Evolutionary conservation across 176 grass and related monocot species (phyloP).

Genomic region (Musa schizocarpa): DNA sequence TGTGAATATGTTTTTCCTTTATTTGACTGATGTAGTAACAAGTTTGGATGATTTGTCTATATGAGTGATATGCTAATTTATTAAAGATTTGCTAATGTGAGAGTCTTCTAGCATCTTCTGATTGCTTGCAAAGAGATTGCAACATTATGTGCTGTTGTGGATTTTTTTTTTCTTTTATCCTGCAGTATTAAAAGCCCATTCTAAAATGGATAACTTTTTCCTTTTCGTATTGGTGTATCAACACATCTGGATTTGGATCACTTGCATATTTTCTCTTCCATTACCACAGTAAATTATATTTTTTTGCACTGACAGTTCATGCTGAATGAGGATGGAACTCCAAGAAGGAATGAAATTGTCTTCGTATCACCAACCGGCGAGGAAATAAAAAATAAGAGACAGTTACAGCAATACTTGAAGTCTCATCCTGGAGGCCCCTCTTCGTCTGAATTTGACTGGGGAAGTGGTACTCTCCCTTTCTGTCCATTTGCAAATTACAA

Average conservation of each 20-base stretch:
- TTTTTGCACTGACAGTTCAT: conserved; percentile 8
- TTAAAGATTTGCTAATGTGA: too few relatives aligned
- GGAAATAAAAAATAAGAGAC: conserved; percentile 22
- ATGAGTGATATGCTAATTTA: too few relatives aligned
- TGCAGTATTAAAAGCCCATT: too few relatives aligned
- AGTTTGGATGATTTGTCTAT: too few relatives aligned
- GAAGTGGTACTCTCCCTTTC: conserved; percentile 3
- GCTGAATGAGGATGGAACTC: conserved; percentile 19
- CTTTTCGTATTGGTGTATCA: not conserved
- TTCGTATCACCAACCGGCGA: conserved; percentile 17
- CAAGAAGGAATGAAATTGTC: conserved; percentile 17
- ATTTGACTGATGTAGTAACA: too few relatives aligned
- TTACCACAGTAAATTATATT: not conserved
- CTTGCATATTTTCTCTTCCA: not conserved
- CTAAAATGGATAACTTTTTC: too few relatives aligned
- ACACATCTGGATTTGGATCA: not conserved
- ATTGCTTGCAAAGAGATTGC: too few relatives aligned
- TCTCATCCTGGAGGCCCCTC: conserved; percentile 18
- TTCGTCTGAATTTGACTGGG: conserved; percentile 26
- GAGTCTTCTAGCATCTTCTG: too few relatives aligned
- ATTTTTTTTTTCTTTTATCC: too few relatives aligned
- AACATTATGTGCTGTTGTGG: too few relatives aligned
- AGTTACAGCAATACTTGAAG: conserved; percentile 14
- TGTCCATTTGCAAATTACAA: not conserved
- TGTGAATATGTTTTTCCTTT: too few relatives aligned